These are phyloP conservation scores for Volvox africanus DNA, from an alignment of 139 green algal species.

Conservation along the genomic window DNA sequence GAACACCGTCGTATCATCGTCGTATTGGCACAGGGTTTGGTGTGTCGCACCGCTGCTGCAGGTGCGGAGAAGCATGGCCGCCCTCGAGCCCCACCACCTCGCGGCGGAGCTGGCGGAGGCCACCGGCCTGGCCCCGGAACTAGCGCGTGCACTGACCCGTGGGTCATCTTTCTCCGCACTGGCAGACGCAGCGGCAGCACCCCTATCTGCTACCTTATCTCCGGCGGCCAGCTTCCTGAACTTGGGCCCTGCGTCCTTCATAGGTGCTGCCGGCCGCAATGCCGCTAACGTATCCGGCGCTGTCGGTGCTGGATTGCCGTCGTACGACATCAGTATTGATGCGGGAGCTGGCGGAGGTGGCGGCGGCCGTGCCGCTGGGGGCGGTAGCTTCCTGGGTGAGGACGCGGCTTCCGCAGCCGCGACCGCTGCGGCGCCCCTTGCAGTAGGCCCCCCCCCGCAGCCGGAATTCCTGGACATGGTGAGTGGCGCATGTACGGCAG, in stretches of 20 bases:
- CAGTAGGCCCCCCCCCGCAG: slow-evolving; percentile 30
- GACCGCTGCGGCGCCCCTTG: neutral
- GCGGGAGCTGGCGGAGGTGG: neutral
- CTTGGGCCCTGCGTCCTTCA: neutral
- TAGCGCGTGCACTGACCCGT: slow-evolving; percentile 27
- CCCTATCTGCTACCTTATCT: too few species aligned
- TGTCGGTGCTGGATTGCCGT: neutral
- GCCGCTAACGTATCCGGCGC: neutral
- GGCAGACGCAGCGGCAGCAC: neutral
- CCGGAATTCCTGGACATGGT: slow-evolving; percentile 88
- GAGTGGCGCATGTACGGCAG: neutral
- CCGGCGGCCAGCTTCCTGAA: neutral
- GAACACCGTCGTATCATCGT: too few species aligned
- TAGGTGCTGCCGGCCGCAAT: neutral
- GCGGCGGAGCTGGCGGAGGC: slow-evolving; percentile 34
- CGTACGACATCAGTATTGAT: neutral
- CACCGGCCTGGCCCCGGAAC: neutral
- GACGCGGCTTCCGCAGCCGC: neutral
- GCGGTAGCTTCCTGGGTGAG: neutral
- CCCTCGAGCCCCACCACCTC: slow-evolving; percentile 35
- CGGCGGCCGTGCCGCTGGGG: neutral
- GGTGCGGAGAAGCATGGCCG: slow-evolving; percentile 17
- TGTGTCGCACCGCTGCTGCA: neutral
- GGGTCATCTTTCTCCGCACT: slow-evolving; percentile 13
- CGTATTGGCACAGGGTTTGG: too few species aligned